Base-by-base conservation (phyloP, 2,329 filamentous ascomycete genomes). In the Fusarium papillatum region DNA sequence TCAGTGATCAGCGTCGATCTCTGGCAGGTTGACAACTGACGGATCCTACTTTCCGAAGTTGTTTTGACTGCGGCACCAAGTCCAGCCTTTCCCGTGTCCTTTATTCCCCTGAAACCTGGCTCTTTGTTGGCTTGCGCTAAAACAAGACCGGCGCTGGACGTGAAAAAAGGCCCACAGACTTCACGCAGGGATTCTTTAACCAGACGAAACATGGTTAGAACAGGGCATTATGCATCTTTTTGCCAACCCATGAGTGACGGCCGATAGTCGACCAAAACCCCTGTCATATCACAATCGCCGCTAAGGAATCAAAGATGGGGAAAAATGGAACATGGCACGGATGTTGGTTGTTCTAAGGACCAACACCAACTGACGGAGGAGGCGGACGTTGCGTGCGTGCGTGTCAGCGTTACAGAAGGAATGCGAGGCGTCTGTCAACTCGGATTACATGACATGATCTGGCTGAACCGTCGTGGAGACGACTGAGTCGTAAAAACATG, bases 161-260 rank as follows among this genome's bases (percentile, higher is more conserved):
- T 17, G 48, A 48, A 48, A 50, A 53, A n/a, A 11, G 48, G 26
- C 17, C 26, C 48, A n/a, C 48, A 31, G 24, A n/a, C 39, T 63
- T 9, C 39, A 24, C 17, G 19, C 50, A 63, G 17, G 39, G 60
- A 63, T 63, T n/a, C 36, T 26, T 22, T 16, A 43, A 64, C 31
- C 29, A 48, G 61, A 46, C 41, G 24, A 36, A 50, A 31, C 61
- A 31, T 48, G 61, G 29, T 55, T 53, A 53, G 48, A 55, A 55
- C 50, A 57, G 50, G 50, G 50, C 26, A 31, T 43, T 31, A 65
- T 65, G 63, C 63, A 41, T 65, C 63, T 55, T 55, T 48, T 65
- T 60, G 5, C 5, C 31, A 43, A 24, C 16, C 36, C 36, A 13
- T 22, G n/a, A 17, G 22, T 36, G 57, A n/a, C 16, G 53, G 19